These are phyloP conservation scores for Clavulina sp. DNA, from an alignment of 768 basidiomycete species.

Conservation along the genomic window DNA sequence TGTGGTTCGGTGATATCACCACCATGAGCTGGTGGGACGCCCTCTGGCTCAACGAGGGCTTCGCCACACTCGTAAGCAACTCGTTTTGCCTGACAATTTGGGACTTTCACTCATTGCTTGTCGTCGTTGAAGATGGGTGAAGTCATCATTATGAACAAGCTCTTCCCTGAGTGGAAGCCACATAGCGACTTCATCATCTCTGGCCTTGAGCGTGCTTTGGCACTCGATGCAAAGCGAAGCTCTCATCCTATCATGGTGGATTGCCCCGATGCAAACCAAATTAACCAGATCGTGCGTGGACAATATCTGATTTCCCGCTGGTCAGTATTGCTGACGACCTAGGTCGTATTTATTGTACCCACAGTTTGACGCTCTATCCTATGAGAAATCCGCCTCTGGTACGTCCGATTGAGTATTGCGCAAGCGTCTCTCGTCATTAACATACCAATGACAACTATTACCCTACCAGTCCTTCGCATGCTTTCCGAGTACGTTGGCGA, in stretches of 20 bases:
- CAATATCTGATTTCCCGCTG: slow-evolving; percentile 17
- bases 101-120: neutral
- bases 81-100: neutral
- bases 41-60: slow-evolving; percentile 38
- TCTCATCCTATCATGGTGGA: slow-evolving; percentile 90
- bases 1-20: slow-evolving; percentile 71
- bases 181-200: slow-evolving; percentile 49
- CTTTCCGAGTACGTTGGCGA: slow-evolving; percentile 78
- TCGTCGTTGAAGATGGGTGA: slow-evolving; percentile 51
- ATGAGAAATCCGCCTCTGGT: slow-evolving; percentile 54
- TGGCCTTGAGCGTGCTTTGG: slow-evolving; percentile 59
- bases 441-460: slow-evolving; percentile 16
- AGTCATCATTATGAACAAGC: slow-evolving; percentile 62
- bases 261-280: slow-evolving; percentile 70
- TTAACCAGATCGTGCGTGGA: slow-evolving; percentile 45
- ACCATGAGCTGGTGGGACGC: slow-evolving; percentile 92
- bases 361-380: slow-evolving; percentile 63
- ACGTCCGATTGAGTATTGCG: no score
- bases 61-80: slow-evolving; percentile 55
- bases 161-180: slow-evolving; percentile 14
- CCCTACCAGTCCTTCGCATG: slow-evolving; percentile 68
- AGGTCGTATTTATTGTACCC: neutral
- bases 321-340: neutral
- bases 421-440: neutral
- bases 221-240: slow-evolving; percentile 67